Evolutionary conservation across 2,329 filamentous ascomycete genomes (phyloP).

Genomic region (Pyrenophora seminiperda): DNA sequence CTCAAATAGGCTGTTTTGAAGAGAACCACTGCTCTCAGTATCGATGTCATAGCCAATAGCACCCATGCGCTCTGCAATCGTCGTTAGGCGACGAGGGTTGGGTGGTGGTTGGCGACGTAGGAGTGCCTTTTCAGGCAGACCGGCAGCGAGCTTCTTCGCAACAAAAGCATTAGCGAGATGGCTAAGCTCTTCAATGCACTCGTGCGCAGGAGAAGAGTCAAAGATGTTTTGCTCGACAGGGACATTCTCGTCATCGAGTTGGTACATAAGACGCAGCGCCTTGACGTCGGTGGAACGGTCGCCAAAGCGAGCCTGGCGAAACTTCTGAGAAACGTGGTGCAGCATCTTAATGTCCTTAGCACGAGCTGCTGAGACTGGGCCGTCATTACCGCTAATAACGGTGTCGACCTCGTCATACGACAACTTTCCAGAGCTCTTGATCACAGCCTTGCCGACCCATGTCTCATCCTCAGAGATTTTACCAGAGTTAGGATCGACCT

Average conservation of each 20-base stretch:
- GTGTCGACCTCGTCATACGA: constrained; percentile 85
- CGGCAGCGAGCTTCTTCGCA: constrained; percentile 78
- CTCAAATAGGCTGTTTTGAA: constrained; percentile 95
- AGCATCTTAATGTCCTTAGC: constrained; percentile 81
- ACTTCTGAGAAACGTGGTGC: constrained; percentile 81
- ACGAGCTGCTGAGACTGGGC: constrained; percentile 68
- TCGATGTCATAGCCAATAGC: constrained; percentile 90
- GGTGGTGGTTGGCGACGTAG: constrained; percentile 85
- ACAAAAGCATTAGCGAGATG: constrained; percentile 92
- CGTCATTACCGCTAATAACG: constrained; percentile 71
- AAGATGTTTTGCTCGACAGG: constrained; percentile 97
- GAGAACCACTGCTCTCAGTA: constrained; percentile 81
- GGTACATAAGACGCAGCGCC: constrained; percentile 85
- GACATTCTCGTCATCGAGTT: constrained; percentile 96
- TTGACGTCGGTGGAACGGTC: constrained; percentile 79
- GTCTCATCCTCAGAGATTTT: constrained; percentile 80
- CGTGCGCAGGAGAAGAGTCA: constrained; percentile 83
- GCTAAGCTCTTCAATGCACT: constrained; percentile 92
- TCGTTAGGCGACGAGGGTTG: constrained; percentile 84
- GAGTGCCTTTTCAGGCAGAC: constrained; percentile 88
- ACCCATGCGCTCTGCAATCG: constrained; percentile 91
- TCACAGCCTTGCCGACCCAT: constrained; percentile 91
- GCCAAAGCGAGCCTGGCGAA: constrained; percentile 84
- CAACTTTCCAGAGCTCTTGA: constrained; percentile 88
- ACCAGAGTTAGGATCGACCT: constrained; percentile 80